Percentiles rank a stretch among this genome's conserved stretches.
phyloP scores from a whole-genome alignment of 352 stramenopile species.

The Pythium dissotocum region DNA sequence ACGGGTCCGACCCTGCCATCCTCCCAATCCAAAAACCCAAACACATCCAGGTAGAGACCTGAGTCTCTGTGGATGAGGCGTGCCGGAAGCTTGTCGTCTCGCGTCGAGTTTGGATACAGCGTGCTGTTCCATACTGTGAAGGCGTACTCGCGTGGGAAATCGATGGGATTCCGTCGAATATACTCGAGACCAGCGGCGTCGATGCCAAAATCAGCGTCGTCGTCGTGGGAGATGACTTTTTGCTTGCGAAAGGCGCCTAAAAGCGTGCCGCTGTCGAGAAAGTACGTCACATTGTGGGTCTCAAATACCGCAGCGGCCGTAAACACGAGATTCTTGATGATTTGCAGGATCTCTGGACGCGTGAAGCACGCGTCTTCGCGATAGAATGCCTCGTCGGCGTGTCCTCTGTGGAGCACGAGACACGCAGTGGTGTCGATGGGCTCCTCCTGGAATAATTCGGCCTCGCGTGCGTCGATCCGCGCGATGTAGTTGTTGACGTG shows the following conservation, averaged over 20 bases:
- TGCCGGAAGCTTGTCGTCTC: slow-evolving; percentile 31
- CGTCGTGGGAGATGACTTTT: slow-evolving; percentile 30
- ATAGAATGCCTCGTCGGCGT: not conserved
- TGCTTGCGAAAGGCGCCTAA: slow-evolving; percentile 29
- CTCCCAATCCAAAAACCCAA: slow-evolving; percentile 31
- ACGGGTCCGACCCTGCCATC: slow-evolving; percentile 23
- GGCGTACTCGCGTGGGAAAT: slow-evolving; percentile 21
- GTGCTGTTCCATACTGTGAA: slow-evolving; percentile 27
- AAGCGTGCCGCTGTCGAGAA: slow-evolving; percentile 36
- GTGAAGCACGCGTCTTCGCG: slow-evolving; percentile 20
- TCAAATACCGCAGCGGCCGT: slow-evolving; percentile 12
- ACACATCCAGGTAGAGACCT: slow-evolving; percentile 37
- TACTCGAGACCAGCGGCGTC: slow-evolving; percentile 16
- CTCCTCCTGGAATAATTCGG: not conserved
- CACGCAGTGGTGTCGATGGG: not conserved
- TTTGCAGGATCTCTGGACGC: slow-evolving; percentile 12
- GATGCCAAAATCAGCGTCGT: slow-evolving; percentile 36
- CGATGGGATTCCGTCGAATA: slow-evolving; percentile 15
- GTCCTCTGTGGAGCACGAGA: not conserved
- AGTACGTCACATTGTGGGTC: slow-evolving; percentile 29
- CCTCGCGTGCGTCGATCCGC: not conserved
- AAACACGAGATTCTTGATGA: slow-evolving; percentile 28
- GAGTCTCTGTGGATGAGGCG: slow-evolving; percentile 27
- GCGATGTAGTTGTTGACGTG: slow-evolving; percentile 10
- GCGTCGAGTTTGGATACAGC: slow-evolving; percentile 17